These are phyloP conservation scores for Coccomyxa subellipsoidea DNA, from an alignment of 163 green algal genomes.

Conservation along the genomic window DNA sequence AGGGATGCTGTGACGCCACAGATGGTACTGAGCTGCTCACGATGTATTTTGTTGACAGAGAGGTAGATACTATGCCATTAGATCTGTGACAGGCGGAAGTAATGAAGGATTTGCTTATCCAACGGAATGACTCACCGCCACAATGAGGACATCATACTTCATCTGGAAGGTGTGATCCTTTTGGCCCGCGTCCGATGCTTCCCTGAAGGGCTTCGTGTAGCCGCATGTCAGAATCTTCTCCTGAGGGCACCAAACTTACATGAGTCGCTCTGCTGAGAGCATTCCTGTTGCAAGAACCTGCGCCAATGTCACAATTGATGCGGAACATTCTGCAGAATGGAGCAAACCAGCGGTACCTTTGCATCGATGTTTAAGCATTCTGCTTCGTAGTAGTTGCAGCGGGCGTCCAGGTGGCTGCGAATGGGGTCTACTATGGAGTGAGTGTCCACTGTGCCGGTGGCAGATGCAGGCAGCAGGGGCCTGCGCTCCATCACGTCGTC, in stretches of 20 bases:
- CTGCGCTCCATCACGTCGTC: constrained; percentile 29
- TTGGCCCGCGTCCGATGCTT: not conserved
- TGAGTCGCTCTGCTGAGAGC: not conserved
- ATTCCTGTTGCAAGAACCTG: not conserved
- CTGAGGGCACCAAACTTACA: not conserved
- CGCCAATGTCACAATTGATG: not conserved
- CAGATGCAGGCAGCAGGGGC: constrained; percentile 78
- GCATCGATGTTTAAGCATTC: constrained; percentile 44
- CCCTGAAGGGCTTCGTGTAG: constrained; percentile 25
- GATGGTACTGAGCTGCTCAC: no score
- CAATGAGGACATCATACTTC: constrained; percentile 58
- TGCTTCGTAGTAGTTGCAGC: constrained; percentile 51
- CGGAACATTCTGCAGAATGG: not conserved
- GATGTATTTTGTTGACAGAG: no score
- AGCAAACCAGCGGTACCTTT: not conserved
- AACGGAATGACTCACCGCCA: constrained; percentile 11
- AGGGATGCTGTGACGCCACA: no score
- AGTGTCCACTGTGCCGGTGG: constrained; percentile 86
- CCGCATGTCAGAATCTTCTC: constrained; percentile 27
- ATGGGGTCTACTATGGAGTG: constrained; percentile 91
- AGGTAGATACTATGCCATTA: no score
- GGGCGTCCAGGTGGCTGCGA: constrained; percentile 62
- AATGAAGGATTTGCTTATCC: no score
- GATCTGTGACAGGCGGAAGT: no score
- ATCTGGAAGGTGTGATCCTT: constrained; percentile 34